A percentile compares a stretch with the other conserved stretches of the same genome.
phyloP scores from a whole-genome alignment of 1,284 basidiomycete genomes.

The Baeospora myosura region DNA sequence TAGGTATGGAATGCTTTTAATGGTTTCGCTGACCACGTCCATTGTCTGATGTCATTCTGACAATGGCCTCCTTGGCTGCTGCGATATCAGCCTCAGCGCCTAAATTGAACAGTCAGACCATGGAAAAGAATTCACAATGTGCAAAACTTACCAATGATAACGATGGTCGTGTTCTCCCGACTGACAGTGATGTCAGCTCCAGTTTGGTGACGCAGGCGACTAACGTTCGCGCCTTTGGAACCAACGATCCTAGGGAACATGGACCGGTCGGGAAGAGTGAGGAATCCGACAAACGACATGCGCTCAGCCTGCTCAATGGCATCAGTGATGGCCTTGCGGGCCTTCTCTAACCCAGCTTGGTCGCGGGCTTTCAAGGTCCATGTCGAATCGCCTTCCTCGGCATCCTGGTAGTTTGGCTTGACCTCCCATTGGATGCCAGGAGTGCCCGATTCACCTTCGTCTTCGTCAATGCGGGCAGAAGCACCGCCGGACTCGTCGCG shows the following conservation, averaged over 20 bases:
- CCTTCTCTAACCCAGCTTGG: slow-evolving; percentile 67
- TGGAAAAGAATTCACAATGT: neutral
- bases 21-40: slow-evolving; percentile 42
- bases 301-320: slow-evolving; percentile 71
- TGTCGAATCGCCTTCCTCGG: slow-evolving; percentile 72
- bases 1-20: slow-evolving; percentile 7
- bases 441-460: slow-evolving; percentile 35
- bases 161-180: slow-evolving; percentile 77
- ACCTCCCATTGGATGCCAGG: slow-evolving; percentile 67
- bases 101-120: slow-evolving; percentile 20
- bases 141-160: slow-evolving; percentile 72
- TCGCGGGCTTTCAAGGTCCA: slow-evolving; percentile 82
- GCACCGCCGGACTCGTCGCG: slow-evolving; percentile 41
- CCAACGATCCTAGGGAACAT: slow-evolving; percentile 85
- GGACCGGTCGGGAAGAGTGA: slow-evolving; percentile 68
- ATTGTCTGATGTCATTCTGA: slow-evolving; percentile 50
- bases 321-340: slow-evolving; percentile 57
- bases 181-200: slow-evolving; percentile 86
- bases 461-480: slow-evolving; percentile 77
- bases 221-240: slow-evolving; percentile 79
- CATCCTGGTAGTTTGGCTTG: slow-evolving; percentile 67
- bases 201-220: slow-evolving; percentile 77
- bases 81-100: slow-evolving; percentile 65
- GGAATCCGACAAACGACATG: slow-evolving; percentile 71
- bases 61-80: slow-evolving; percentile 75